Evolutionary conservation across 495 filamentous ascomycete species (phyloP).

Genomic region (Schizothecium vesticola): DNA sequence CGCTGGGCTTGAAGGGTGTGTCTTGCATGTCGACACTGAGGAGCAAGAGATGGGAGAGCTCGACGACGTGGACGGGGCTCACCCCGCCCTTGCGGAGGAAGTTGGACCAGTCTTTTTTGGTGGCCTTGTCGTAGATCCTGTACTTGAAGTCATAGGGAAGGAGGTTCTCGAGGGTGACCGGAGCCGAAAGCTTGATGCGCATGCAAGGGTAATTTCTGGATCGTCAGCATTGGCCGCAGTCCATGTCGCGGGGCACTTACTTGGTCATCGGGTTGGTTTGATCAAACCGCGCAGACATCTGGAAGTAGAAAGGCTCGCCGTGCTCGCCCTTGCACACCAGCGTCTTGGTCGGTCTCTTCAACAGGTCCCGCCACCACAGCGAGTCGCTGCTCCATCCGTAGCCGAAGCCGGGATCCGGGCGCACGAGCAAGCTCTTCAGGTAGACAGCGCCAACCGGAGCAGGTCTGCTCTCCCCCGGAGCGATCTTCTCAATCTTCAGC

Average conservation of each 20-base stretch:
- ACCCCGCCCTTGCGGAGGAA: slow-evolving; percentile 93
- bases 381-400: slow-evolving; percentile 89
- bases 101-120: slow-evolving; percentile 97
- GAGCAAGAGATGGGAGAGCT: slow-evolving; percentile 85
- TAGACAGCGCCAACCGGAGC: slow-evolving; percentile 90
- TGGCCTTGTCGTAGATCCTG: slow-evolving; percentile 95
- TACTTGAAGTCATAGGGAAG: slow-evolving; percentile 99
- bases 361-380: slow-evolving; percentile 85
- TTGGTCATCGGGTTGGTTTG: slow-evolving; percentile 72
- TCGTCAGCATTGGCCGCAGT: slow-evolving; percentile 23
- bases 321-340: slow-evolving; percentile 81
- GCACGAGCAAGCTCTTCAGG: slow-evolving; percentile 81
- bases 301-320: slow-evolving; percentile 90
- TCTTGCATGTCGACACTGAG: slow-evolving; percentile 95
- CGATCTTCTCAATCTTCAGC: slow-evolving; percentile 95
- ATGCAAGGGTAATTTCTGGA: slow-evolving; percentile 83
- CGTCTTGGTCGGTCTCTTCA: slow-evolving; percentile 75
- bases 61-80: slow-evolving; percentile 94
- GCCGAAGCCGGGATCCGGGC: slow-evolving; percentile 94
- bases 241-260: slow-evolving; percentile 28
- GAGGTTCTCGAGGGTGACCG: slow-evolving; percentile 89
- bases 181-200: slow-evolving; percentile 82
- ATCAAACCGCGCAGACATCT: slow-evolving; percentile 79
- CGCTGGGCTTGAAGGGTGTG: slow-evolving; percentile 87
- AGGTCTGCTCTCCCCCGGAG: slow-evolving; percentile 84